Conservation (phyloP, 495 filamentous ascomycete genomes). For the Penicillium odoratum region DNA sequence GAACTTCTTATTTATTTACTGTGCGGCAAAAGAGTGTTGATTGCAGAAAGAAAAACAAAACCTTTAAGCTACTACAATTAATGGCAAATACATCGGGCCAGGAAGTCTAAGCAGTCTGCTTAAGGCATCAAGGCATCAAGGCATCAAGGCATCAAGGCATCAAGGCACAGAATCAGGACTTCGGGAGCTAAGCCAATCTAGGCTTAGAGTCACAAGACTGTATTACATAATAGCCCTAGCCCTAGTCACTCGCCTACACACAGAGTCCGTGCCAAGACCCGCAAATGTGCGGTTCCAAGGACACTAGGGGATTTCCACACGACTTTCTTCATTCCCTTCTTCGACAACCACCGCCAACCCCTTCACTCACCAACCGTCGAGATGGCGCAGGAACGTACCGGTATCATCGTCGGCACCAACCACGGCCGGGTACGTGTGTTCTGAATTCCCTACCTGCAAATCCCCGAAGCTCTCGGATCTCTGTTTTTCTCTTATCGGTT, state of each 20-base stretch:
- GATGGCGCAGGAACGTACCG: constrained; percentile 68
- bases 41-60: no score
- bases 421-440: constrained; percentile 76
- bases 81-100: no score
- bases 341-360: constrained; percentile 50
- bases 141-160: no score
- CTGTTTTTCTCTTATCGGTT: constrained; percentile 23
- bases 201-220: constrained; percentile 5
- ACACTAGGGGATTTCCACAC: constrained; percentile 39
- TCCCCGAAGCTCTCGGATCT: constrained; percentile 9
- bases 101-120: no score
- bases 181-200: neutral
- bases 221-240: constrained; percentile 20
- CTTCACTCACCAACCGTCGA: constrained; percentile 45
- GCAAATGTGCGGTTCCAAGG: constrained; percentile 34
- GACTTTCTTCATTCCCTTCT: constrained; percentile 33
- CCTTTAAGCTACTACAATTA: no score
- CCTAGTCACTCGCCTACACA: constrained; percentile 41
- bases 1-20: no score
- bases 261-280: constrained; percentile 34
- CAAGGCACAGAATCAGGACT: constrained; percentile 20
- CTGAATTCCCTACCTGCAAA: constrained; percentile 13
- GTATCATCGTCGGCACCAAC: constrained; percentile 82
- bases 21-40: no score
- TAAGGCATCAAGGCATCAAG: constrained; percentile 1